Percentiles rank a stretch among this genome's conserved stretches.
phyloP scores from a whole-genome alignment of 225 moss, liverwort and hornwort genomes.

The Neckera pumila region DNA sequence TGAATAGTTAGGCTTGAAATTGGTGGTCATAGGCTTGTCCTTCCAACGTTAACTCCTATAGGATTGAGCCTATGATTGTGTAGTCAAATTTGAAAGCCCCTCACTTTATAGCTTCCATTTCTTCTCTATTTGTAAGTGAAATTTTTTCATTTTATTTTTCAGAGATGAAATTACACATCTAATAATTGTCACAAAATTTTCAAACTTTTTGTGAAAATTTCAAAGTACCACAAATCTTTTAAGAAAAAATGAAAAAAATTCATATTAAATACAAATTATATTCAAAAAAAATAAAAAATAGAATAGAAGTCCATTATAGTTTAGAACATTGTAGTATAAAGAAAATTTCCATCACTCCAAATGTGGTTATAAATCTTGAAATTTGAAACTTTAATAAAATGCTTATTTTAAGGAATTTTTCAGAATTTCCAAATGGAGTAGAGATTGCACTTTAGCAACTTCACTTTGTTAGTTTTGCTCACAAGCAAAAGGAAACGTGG shows the following conservation, averaged over 20 bases:
- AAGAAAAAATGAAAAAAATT: no score
- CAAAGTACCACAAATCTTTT: neutral
- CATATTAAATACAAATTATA: no score
- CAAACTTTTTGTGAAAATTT: no score
- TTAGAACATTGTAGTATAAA: no score
- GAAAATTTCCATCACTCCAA: neutral
- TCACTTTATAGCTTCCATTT: no score
- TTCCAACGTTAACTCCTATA: rapidly evolving
- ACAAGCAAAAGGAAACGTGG: neutral
- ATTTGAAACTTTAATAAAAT: neutral
- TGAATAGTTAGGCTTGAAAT: neutral
- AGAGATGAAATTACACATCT: neutral
- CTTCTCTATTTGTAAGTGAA: neutral
- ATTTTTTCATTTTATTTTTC: neutral
- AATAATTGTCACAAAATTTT: neutral
- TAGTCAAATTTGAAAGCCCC: no score
- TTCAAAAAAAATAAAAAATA: no score
- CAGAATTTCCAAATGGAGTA: neutral
- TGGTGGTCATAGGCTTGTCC: rapidly evolving
- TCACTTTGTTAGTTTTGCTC: neutral
- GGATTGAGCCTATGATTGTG: no score
- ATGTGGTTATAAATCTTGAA: neutral
- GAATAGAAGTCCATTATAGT: no score
- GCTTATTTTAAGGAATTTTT: neutral
- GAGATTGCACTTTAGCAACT: neutral